Conservation (phyloP, 2,329 filamentous ascomycete species). For the Penicillium nordicum region DNA sequence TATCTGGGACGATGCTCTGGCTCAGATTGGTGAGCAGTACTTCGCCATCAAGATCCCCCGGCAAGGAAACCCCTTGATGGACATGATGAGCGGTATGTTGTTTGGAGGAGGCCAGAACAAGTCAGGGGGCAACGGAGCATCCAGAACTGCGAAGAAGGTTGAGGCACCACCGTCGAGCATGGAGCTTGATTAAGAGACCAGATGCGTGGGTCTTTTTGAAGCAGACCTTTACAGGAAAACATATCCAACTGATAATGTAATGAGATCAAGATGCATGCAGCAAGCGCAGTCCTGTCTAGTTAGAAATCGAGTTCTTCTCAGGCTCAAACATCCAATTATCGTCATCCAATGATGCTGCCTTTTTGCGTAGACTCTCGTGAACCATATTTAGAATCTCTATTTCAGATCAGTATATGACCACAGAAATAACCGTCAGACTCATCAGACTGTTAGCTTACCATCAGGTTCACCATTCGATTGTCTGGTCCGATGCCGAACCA, state of each 20-base stretch:
- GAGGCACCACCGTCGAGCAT: conserved; percentile 45
- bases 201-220: neutral
- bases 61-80: conserved; percentile 88
- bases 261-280: conserved; percentile 16
- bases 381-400: conserved; percentile 68
- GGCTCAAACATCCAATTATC: conserved; percentile 91
- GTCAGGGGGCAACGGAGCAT: conserved; percentile 38
- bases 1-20: conserved; percentile 76
- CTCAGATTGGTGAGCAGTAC: conserved; percentile 92
- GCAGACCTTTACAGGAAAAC: conserved; percentile 1
- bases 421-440: neutral
- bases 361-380: conserved; percentile 65
- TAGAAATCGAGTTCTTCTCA: conserved; percentile 51
- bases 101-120: conserved; percentile 55
- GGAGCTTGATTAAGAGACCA: conserved; percentile 41
- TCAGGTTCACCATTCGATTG: conserved; percentile 62
- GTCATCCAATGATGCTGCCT: conserved; percentile 70
- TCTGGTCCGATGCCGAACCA: conserved; percentile 38
- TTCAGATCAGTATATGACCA: conserved; percentile 9
- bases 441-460: conserved; percentile 47
- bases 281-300: neutral
- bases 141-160: conserved; percentile 45
- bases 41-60: conserved; percentile 85
- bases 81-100: conserved; percentile 97
- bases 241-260: conserved; percentile 17